These are phyloP conservation scores for Taxillus chinensis DNA, from an alignment of 164 flowering plant species.

Conservation along the genomic window DNA sequence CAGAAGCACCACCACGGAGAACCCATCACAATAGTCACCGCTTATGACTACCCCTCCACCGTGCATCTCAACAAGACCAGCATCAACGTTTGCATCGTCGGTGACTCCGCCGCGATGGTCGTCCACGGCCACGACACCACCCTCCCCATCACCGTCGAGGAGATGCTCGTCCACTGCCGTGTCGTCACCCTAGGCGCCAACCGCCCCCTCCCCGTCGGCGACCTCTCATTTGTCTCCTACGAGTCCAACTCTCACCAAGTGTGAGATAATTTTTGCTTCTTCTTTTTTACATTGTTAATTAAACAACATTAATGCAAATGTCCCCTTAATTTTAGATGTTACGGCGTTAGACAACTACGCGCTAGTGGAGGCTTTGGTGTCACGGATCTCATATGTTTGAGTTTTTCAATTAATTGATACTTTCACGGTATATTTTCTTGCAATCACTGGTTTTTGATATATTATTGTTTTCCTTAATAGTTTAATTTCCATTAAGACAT, in stretches of 20 bases:
- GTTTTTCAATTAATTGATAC: conserved; percentile 4
- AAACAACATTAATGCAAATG: too few species aligned
- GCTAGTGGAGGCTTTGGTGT: conserved; percentile 69
- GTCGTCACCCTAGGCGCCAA: conserved; percentile 83
- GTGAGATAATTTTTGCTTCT: background rate
- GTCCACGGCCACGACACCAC: conserved; percentile 96
- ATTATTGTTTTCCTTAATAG: conserved; percentile 20
- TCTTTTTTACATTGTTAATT: too few species aligned
- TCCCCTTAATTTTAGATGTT: too few species aligned
- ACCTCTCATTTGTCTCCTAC: conserved; percentile 72
- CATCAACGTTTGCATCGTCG: conserved; percentile 76
- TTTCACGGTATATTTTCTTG: background rate
- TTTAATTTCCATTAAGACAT: conserved; percentile 42
- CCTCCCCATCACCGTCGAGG: conserved; percentile 68
- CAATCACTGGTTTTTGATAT: background rate
- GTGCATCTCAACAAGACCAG: conserved; percentile 81
- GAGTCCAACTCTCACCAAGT: conserved; percentile 74
- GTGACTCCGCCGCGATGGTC: conserved; percentile 93
- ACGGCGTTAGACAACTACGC: conserved; percentile 57
- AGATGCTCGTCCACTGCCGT: conserved; percentile 91
- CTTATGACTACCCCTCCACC: conserved; percentile 90
- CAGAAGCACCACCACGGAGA: conserved; percentile 50
- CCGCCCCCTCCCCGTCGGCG: conserved; percentile 73
- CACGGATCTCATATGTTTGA: conserved; percentile 63
- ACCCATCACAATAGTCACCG: conserved; percentile 79